Percentiles rank a stretch among this genome's conserved stretches.
These are phyloP conservation scores for Dendrobium officinale DNA, from an alignment of 106 monocot species.

Conservation along the genomic window DNA sequence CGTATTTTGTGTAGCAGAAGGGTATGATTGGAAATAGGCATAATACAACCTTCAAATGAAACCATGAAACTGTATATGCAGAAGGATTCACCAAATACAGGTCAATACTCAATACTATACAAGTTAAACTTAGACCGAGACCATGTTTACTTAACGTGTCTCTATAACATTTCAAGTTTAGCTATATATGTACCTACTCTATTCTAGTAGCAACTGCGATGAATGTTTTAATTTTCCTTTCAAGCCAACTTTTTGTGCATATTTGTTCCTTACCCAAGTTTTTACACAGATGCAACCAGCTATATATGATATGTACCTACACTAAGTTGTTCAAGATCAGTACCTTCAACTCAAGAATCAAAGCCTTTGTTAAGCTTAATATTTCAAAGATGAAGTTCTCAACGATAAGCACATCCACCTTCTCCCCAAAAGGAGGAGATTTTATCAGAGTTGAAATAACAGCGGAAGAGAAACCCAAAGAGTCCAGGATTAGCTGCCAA, in stretches of 20 bases:
- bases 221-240: background rate
- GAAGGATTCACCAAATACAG: background rate
- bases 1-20: background rate
- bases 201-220: background rate
- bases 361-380: slow-evolving; percentile 51
- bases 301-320: no score
- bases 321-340: background rate
- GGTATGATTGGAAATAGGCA: background rate
- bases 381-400: slow-evolving; percentile 60
- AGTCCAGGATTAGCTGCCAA: slow-evolving; percentile 64
- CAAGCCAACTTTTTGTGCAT: background rate
- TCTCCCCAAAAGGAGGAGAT: slow-evolving; percentile 34
- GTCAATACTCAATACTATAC: no score
- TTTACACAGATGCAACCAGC: background rate
- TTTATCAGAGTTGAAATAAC: slow-evolving; percentile 32
- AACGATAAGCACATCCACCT: slow-evolving; percentile 29
- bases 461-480: slow-evolving; percentile 53
- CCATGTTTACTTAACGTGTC: no score
- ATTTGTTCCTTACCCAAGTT: background rate
- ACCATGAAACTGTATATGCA: background rate
- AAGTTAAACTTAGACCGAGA: background rate
- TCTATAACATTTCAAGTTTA: no score
- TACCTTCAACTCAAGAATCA: slow-evolving; percentile 75
- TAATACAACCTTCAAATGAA: background rate
- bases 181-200: background rate